Base-by-base conservation (phyloP, 805 yeast species). In the Alloascoidea africana region DNA sequence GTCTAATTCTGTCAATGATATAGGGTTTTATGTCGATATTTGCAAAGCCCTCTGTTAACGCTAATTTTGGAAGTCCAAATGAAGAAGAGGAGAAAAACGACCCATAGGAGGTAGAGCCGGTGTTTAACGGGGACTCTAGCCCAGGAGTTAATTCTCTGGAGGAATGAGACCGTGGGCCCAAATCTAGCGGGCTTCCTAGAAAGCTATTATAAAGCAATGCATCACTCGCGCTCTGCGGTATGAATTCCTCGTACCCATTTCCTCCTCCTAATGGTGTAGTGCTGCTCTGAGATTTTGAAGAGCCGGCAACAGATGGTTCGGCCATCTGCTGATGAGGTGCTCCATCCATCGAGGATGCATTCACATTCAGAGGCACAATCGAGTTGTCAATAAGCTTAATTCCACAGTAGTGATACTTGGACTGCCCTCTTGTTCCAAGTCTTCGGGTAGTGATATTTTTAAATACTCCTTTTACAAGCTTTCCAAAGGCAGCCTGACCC, bases 391-490 rank as follows among this genome's bases (percentile, higher is more conserved):
- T 48, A 42, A 62, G 56, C 44, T 65, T 67, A 37, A 86, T 64
- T 2, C 94, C 94, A 55, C 89, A 80, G 50, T 83, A 85, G 53
- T 84, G 93, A 55, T 86, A 86, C 51, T 79, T 79, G 15, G 89
- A 75, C 49, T 77, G 80, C 2, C 87, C 87, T 36, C 94, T 64
- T 53, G 76, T 72, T 2, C 96, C 96, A 38, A 85, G 60, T 38
- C 96, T 66, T 44, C 93, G 67, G 0, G 91, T 80, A 18, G 76
- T 73, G 42, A 83, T 60, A 39, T 63, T 61, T 0, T 94, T 91
- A 47, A 68, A 79, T 3, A 73, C 55, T 3, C 75, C 60, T 41
- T 76, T 63, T 15, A 82, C 83, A 33, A 79, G 58, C 48, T 78
- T 81, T 3, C 94, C 94, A 48, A 84, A 71, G 2, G 82, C 71